Evolutionary conservation across 495 filamentous ascomycete species (phyloP).

Genomic region (Friedmanniomyces endolithicus): DNA sequence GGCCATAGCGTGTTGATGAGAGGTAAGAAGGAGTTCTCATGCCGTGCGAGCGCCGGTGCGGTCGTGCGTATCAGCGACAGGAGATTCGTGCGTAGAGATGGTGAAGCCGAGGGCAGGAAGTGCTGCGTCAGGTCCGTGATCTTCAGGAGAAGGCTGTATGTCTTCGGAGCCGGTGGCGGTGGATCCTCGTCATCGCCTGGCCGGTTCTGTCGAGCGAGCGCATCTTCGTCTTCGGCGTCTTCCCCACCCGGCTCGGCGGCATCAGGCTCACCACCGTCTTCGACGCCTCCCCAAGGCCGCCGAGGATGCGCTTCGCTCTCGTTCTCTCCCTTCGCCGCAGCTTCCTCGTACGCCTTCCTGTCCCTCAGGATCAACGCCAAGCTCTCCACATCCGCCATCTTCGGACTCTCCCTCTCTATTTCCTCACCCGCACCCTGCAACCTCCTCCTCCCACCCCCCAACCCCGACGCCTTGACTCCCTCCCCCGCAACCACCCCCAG

Average conservation of each 20-base stretch:
- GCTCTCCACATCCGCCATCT: constrained; percentile 33
- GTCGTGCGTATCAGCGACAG: constrained; percentile 59
- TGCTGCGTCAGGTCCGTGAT: constrained; percentile 40
- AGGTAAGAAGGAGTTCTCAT: constrained; percentile 74
- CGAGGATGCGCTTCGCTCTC: constrained; percentile 8
- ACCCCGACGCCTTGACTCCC: constrained; percentile 50
- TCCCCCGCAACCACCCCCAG: constrained; percentile 72
- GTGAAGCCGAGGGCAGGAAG: constrained; percentile 73
- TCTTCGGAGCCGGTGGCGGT: constrained; percentile 29
- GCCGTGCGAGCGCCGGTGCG: constrained; percentile 51
- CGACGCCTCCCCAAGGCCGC: constrained; percentile 14
- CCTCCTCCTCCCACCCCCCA: constrained; percentile 25
- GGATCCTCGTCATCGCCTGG: constrained; percentile 46
- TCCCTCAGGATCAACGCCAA: constrained; percentile 3
- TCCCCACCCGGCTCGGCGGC: constrained; percentile 1
- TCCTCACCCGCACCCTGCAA: neutral
- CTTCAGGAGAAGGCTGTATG: constrained; percentile 30
- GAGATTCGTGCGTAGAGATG: constrained; percentile 61
- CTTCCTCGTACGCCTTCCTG: neutral
- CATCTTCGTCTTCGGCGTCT: constrained; percentile 10
- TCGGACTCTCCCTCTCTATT: constrained; percentile 2
- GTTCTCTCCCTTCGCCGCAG: neutral
- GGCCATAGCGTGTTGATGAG: constrained; percentile 86
- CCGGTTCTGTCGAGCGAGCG: constrained; percentile 24
- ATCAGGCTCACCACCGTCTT: constrained; percentile 11